Conservation (phyloP, 1,284 basidiomycete genomes). For the Rhodotorula sp. region DNA sequence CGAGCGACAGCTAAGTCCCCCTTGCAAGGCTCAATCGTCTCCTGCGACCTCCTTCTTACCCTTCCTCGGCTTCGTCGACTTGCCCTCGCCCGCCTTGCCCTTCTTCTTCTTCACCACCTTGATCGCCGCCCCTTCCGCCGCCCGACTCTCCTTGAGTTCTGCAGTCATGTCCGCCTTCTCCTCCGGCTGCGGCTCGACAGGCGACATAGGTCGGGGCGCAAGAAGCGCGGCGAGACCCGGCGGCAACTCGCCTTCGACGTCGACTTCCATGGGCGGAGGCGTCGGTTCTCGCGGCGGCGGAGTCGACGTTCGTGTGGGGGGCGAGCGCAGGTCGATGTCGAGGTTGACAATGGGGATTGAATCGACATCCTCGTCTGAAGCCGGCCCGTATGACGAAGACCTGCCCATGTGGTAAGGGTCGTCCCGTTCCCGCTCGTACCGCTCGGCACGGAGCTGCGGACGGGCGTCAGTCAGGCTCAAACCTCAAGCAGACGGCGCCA, state of each 20-base stretch:
- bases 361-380: conserved; percentile 32
- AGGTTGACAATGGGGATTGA: conserved; percentile 40
- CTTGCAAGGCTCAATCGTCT: not conserved
- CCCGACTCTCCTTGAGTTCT: conserved; percentile 3
- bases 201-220: not conserved
- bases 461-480: conserved; percentile 45
- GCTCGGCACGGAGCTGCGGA: conserved; percentile 58
- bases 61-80: conserved; percentile 33
- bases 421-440: conserved; percentile 50
- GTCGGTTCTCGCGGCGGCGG: conserved; percentile 43
- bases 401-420: conserved; percentile 71
- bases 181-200: not conserved
- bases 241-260: conserved; percentile 82
- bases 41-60: not conserved
- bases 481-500: not conserved
- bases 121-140: conserved; percentile 51
- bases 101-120: conserved; percentile 64
- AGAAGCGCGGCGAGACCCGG: conserved; percentile 52
- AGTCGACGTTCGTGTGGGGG: conserved; percentile 51
- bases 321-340: conserved; percentile 48
- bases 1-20: no score
- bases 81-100: conserved; percentile 10
- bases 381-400: conserved; percentile 38
- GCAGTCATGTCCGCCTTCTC: not conserved
- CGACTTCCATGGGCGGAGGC: conserved; percentile 59